Evolutionary conservation across 176 grass and related monocot genomes (phyloP), one percentile per base, ranked within the genome.

Genomic region (Aechmea fasciata): DNA sequence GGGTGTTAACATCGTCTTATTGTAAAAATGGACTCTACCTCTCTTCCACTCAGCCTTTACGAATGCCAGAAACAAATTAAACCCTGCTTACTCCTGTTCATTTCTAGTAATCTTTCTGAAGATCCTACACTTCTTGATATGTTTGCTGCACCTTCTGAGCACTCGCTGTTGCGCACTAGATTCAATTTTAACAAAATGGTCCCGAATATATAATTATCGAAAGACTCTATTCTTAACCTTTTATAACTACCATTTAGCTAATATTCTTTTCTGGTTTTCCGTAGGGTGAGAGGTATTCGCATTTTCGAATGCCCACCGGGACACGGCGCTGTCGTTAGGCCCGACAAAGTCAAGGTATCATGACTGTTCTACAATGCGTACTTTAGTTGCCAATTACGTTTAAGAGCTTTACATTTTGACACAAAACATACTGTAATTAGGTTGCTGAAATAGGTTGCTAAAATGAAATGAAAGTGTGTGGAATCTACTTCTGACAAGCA

Each of bases 321-420:
- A 64, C 89, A 97, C 85, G 93, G 93, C 63, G 89, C 71, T 51
- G 85, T 97, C 71, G 81, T 97, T 52, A 92, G 89, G 69, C 89
- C 86, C 57, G 93, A 90, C 70, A 97, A 92, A 97, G 84, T 97
- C 64, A 97, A 92, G 89, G 93, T 92, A 83, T 47, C 66, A 66
- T 50, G 49, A 9, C 14, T 66, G 11, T 67, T 13, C 64, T 9
- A 48, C 17, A 2, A 23, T 61, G 17, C 47, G 10, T 63, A 14
- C 48, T 49, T 20, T 22, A 20, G 14, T 13, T 69, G 67, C 22
- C 49, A 23, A 17, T 69, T 12, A 13, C 2, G 10, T 8, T 14
- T 65, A 47, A 1, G 14, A 11, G 19, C 11, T 65, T 17, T 23
- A 50, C 33, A 41, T 41, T 41, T 41, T 41, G 33, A 41, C 33